Conservation (phyloP, 1,139 yeast genomes). For the Taphrina populina region DNA sequence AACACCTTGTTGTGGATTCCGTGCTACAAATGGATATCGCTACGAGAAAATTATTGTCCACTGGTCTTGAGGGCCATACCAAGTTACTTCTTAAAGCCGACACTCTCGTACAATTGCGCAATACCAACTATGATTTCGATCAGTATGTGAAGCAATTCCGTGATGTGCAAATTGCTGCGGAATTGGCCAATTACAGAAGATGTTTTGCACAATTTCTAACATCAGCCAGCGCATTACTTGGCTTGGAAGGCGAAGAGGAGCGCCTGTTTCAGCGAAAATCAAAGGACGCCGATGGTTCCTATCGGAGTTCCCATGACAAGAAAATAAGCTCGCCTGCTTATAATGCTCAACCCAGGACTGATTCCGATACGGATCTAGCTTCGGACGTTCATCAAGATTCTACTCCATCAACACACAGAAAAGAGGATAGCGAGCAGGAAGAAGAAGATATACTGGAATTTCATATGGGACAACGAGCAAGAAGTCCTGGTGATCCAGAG, state of each 20-base stretch:
- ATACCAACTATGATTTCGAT: constrained; percentile 7
- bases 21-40: constrained; percentile 23
- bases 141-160: constrained; percentile 8
- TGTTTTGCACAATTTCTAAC: constrained; percentile 23
- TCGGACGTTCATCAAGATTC: too few relatives aligned
- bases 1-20: constrained; percentile 6
- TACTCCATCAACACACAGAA: too few relatives aligned
- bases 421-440: neutral
- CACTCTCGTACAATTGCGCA: constrained; percentile 20
- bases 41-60: constrained; percentile 5
- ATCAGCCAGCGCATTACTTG: constrained; percentile 14
- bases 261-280: constrained; percentile 21
- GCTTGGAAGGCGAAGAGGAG: constrained; percentile 20
- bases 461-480: constrained; percentile 14
- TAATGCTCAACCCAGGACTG: too few relatives aligned
- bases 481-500: too few relatives aligned
- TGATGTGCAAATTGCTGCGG: constrained; percentile 14
- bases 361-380: too few relatives aligned
- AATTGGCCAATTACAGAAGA: constrained; percentile 4
- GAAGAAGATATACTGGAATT: neutral
- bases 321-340: too few relatives aligned
- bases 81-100: constrained; percentile 25
- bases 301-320: too few relatives aligned
- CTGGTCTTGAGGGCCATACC: constrained; percentile 4
- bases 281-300: neutral